phyloP scores from a whole-genome alignment of 176 grass and related monocot species.

The Puccinellia tenuiflora region DNA sequence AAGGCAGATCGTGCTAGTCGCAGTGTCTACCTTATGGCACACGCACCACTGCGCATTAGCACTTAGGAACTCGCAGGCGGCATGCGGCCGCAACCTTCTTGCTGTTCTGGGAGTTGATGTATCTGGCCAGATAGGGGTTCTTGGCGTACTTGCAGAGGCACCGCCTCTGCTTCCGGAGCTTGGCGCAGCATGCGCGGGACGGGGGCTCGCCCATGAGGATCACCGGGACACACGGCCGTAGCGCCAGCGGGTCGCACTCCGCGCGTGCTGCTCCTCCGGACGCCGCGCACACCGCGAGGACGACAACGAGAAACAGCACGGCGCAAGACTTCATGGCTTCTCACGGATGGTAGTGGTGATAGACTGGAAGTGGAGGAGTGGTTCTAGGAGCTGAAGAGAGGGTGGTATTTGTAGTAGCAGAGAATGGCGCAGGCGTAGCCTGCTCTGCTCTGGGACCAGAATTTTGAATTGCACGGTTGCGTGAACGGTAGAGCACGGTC shows the following conservation, averaged over 20 bases:
- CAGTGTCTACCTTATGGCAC: background rate
- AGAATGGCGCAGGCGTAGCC: background rate
- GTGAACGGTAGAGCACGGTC: background rate
- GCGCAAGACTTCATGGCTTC: conserved; percentile 33
- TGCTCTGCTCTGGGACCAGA: background rate
- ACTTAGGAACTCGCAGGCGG: background rate
- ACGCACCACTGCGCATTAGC: background rate
- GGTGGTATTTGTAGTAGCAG: conserved; percentile 18
- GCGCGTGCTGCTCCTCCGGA: background rate
- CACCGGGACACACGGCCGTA: conserved; percentile 41
- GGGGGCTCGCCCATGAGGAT: conserved; percentile 40
- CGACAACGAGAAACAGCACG: background rate
- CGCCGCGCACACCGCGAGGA: conserved; percentile 10
- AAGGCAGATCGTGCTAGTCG: background rate
- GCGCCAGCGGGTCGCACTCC: conserved; percentile 54
- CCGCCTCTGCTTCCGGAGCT: conserved; percentile 47
- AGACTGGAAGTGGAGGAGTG: background rate
- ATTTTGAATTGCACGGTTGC: background rate
- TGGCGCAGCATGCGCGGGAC: conserved; percentile 43
- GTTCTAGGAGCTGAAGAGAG: background rate
- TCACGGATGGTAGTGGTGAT: background rate
- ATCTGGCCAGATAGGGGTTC: conserved; percentile 37
- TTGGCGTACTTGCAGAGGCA: conserved; percentile 67
- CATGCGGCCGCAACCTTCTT: conserved; percentile 55
- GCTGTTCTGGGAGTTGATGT: conserved; percentile 54